A percentile compares a stretch with the other conserved stretches of the same genome.
These are phyloP conservation scores for Leccinum longicurvipes DNA, from an alignment of 768 basidiomycete genomes.

Conservation along the genomic window DNA sequence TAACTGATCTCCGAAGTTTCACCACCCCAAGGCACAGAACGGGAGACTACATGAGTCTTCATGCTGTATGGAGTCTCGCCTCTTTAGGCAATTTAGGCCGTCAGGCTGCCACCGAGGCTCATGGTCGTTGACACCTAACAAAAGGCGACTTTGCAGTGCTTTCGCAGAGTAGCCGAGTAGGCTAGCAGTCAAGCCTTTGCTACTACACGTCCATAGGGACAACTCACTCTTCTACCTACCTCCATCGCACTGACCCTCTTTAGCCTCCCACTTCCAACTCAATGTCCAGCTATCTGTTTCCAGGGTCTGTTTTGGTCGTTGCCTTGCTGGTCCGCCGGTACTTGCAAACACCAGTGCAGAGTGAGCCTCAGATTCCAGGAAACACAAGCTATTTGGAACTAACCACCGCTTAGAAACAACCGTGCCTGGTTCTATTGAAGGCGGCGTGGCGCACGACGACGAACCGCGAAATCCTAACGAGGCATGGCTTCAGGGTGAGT, in stretches of 20 bases:
- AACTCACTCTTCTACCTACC: too few species aligned
- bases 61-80: too few species aligned
- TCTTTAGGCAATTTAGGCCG: too few species aligned
- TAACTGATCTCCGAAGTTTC: too few species aligned
- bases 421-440: background rate
- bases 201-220: too few species aligned
- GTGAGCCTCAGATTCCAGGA: background rate
- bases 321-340: background rate
- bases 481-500: background rate
- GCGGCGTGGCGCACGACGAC: background rate
- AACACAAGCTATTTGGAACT: background rate
- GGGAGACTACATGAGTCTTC: conserved; percentile 16
- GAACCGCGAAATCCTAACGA: background rate
- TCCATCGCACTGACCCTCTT: background rate
- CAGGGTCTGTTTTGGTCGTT: background rate
- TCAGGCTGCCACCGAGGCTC: too few species aligned
- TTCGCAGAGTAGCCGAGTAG: too few species aligned
- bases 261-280: background rate
- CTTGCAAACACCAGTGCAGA: background rate
- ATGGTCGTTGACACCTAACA: too few species aligned
- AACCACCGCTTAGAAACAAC: background rate
- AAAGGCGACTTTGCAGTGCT: too few species aligned
- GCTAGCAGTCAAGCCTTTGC: too few species aligned
- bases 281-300: background rate
- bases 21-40: too few species aligned